These are phyloP conservation scores for Coniferiporia sulphurascens DNA, from an alignment of 1,284 basidiomycete species.

Conservation along the genomic window DNA sequence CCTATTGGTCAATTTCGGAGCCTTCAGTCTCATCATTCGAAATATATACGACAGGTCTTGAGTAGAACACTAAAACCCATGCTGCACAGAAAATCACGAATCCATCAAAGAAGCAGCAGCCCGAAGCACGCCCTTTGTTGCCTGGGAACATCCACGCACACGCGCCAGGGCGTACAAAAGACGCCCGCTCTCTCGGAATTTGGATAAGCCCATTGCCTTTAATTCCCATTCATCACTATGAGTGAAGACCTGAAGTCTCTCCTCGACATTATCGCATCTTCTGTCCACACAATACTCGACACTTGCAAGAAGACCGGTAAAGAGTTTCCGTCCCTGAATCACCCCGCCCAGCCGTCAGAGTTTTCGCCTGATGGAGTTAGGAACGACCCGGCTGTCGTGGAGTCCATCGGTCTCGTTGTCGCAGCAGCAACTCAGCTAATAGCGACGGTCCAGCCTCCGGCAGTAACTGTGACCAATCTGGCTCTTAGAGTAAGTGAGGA, in stretches of 20 bases:
- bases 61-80: no score
- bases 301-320: slow-evolving; percentile 5
- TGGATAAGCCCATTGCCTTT: no score
- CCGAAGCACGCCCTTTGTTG: no score
- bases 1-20: no score
- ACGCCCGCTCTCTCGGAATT: no score
- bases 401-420: slow-evolving; percentile 30
- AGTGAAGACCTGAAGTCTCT: slow-evolving; percentile 5
- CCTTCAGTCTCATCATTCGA: no score
- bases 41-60: no score
- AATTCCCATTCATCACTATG: no score
- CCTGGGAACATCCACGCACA: no score
- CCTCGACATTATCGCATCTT: slow-evolving; percentile 12
- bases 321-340: slow-evolving; percentile 3
- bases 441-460: slow-evolving; percentile 31
- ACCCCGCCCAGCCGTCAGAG: slow-evolving; percentile 8
- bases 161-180: no score
- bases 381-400: slow-evolving; percentile 25
- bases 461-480: slow-evolving; percentile 7
- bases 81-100: no score
- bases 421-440: slow-evolving; percentile 36
- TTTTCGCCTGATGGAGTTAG: slow-evolving; percentile 13
- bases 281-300: slow-evolving; percentile 6
- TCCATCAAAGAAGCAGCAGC: no score
- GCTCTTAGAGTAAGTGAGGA: slow-evolving; percentile 7